Conservation (phyloP, 1,139 yeast species). For the Kurtzmaniella quercitrusa region DNA sequence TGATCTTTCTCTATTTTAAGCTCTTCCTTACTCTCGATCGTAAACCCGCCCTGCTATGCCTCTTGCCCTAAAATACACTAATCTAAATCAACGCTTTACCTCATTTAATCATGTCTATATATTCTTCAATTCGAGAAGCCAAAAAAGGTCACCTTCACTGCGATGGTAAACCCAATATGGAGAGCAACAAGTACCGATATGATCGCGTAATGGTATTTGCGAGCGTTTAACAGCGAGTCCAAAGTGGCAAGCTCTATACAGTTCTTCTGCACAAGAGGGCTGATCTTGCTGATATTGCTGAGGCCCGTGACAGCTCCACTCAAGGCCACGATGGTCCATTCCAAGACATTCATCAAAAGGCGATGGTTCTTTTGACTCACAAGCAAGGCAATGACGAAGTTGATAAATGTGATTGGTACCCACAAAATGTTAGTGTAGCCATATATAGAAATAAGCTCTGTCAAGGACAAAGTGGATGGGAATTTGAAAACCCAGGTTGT, state of each 20-base stretch:
- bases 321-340: constrained; percentile 44
- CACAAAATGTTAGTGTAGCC: constrained; percentile 78
- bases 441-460: constrained; percentile 54
- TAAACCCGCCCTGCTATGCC: too few relatives aligned
- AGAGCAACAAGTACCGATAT: constrained; percentile 28
- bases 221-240: constrained; percentile 16
- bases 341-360: constrained; percentile 29
- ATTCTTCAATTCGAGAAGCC: constrained; percentile 22
- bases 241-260: constrained; percentile 26
- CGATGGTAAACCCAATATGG: constrained; percentile 41
- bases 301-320: constrained; percentile 48
- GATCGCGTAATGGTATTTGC: constrained; percentile 16
- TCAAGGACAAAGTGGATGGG: constrained; percentile 34
- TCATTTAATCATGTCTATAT: too few relatives aligned
- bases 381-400: constrained; percentile 44
- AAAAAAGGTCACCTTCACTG: constrained; percentile 49
- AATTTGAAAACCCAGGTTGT: constrained; percentile 44
- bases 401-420: constrained; percentile 70
- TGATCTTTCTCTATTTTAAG: too few relatives aligned
- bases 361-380: constrained; percentile 34
- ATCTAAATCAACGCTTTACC: too few relatives aligned
- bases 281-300: constrained; percentile 41
- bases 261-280: constrained; percentile 37
- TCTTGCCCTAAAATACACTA: too few relatives aligned
- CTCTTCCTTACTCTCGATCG: too few relatives aligned